Base-by-base conservation (phyloP, 2,329 filamentous ascomycete species). In the Aspergillus cejpii region DNA sequence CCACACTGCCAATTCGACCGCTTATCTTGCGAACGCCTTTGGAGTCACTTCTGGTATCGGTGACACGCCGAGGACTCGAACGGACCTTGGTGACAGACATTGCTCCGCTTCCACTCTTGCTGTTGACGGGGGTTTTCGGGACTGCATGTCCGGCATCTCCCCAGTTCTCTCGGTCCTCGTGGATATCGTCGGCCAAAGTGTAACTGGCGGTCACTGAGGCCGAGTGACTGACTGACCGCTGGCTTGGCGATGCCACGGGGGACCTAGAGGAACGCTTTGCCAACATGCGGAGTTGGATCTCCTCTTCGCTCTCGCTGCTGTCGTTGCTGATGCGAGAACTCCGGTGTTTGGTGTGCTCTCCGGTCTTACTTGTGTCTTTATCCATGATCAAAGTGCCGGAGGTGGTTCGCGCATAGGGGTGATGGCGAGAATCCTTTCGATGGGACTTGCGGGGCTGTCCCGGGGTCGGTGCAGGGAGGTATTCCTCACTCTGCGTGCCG, bases 371-470 rank as follows among this genome's bases (percentile, higher is more conserved):
- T 12, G 45, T 47, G 1, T 65, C 66, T 19, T 59, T 61, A 4
- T 69, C 66, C 17, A 64, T 47, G 14, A 61, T 55, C 23, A 78
- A 54, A 63, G 53, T 57, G 5, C 65, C 68, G 5, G 74, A 77
- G 5, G 74, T 66, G 19, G 75, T 77, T 45, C 83, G 77, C 41
- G 80, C 70, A 66, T 90, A 86, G 8, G 84, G 81, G 64, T 90
- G 80, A 55, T 87, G 84, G 20, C 84, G 80, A 31, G 77, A 78
- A 57, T 90, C 87, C 48, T 81, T 78, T 45, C 87, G 82, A 53
- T 83, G 84, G 12, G 85, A 85, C 75, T 98, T 97, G 50, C 92
- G 82, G 21, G 92, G 92, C 65, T 98, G 92, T 2, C 92, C 92
- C 0, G 92, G 92, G 3, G 92, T 98, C 2, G 92, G 92, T 0